A percentile compares a stretch with the other conserved stretches of the same genome.
Evolutionary conservation across 1,284 basidiomycete species (phyloP).

Genomic region (Irpex sp.): DNA sequence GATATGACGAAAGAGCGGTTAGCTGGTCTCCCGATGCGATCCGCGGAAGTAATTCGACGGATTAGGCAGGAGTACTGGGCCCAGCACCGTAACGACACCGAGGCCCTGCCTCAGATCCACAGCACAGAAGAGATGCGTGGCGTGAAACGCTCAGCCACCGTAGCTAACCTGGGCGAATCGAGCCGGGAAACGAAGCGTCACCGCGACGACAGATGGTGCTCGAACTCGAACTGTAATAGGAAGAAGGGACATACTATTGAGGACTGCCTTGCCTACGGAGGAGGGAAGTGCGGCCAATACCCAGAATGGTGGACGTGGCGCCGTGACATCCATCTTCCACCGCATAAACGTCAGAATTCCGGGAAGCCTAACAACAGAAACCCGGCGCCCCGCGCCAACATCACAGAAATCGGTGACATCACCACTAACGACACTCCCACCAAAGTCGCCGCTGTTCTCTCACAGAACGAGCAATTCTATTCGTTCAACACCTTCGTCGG

Average conservation of each 20-base stretch:
- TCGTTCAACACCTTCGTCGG: not conserved
- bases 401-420: not conserved
- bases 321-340: not conserved
- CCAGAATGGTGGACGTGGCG: not conserved
- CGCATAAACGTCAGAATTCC: not conserved
- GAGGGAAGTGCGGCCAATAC: not conserved
- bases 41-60: not conserved
- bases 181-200: not conserved
- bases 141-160: not conserved
- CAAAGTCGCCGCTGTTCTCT: not conserved
- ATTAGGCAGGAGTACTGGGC: not conserved
- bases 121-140: not conserved
- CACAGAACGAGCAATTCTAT: not conserved
- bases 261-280: not conserved
- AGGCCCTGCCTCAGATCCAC: not conserved
- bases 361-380: not conserved
- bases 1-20: not conserved
- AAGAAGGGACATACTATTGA: not conserved
- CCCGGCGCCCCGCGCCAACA: not conserved
- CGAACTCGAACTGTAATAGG: not conserved
- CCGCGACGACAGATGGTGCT: not conserved
- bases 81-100: not conserved
- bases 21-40: not conserved
- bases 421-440: not conserved
- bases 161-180: not conserved